These are phyloP conservation scores for Phytophthora ohioensis DNA, from an alignment of 352 stramenopile species.

Conservation along the genomic window DNA sequence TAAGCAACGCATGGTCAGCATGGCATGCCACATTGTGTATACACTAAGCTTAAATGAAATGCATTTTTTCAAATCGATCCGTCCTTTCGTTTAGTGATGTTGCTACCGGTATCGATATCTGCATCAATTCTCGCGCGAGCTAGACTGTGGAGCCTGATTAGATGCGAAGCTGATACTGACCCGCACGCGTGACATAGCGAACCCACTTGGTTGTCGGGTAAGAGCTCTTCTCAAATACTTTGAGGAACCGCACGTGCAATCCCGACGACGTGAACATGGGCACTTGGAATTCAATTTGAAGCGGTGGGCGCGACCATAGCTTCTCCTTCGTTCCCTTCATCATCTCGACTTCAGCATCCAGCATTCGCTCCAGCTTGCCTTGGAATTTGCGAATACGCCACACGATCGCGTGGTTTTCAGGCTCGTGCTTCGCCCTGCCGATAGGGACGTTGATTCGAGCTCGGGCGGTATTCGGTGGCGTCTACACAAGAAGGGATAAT, in stretches of 20 bases:
- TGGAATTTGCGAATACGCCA: conserved; percentile 98
- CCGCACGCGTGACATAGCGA: conserved; percentile 97
- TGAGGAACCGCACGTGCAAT: conserved; percentile 98
- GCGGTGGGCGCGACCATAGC: conserved; percentile 95
- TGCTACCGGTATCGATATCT: neutral
- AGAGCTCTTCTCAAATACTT: conserved; percentile 98
- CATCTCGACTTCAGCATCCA: conserved; percentile 97
- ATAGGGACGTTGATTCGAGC: conserved; percentile 96
- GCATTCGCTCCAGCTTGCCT: conserved; percentile 94
- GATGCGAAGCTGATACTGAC: conserved; percentile 98
- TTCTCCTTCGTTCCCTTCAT: conserved; percentile 97
- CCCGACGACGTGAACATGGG: conserved; percentile 98
- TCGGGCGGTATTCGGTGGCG: conserved; percentile 96
- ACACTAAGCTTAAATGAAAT: too few relatives aligned
- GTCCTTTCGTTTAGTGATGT: neutral
- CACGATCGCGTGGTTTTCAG: conserved; percentile 98
- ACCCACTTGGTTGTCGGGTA: conserved; percentile 99
- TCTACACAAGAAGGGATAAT: conserved; percentile 35
- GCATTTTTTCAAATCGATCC: conserved; percentile 6
- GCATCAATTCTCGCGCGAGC: neutral
- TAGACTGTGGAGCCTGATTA: conserved; percentile 48
- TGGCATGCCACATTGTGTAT: neutral
- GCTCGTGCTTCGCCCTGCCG: conserved; percentile 97
- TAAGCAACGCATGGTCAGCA: neutral
- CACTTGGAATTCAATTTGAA: conserved; percentile 98